Percentiles rank a stretch among this genome's conserved stretches.
Conservation (phyloP, 1,284 basidiomycete genomes). For the Caloboletus firmus region DNA sequence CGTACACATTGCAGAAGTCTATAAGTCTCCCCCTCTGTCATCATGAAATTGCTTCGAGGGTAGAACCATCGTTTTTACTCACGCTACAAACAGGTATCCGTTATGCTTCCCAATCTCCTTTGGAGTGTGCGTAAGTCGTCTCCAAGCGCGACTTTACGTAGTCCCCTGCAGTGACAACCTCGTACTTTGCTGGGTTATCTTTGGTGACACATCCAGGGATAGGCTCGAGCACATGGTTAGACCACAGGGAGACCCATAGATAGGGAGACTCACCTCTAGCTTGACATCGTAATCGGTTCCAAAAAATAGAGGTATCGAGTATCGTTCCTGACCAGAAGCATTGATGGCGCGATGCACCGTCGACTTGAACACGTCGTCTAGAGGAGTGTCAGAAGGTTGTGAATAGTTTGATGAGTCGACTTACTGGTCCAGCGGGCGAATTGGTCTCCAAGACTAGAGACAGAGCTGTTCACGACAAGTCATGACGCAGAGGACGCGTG, state of each 20-base stretch:
- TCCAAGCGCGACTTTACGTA: constrained; percentile 60
- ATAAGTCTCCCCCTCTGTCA: background rate
- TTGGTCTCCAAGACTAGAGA: constrained; percentile 67
- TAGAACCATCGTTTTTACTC: no score
- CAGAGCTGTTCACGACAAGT: constrained; percentile 3
- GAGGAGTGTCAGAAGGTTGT: background rate
- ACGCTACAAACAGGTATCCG: background rate
- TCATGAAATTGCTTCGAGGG: background rate
- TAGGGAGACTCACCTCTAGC: constrained; percentile 48
- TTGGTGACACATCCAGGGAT: constrained; percentile 67
- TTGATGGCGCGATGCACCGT: constrained; percentile 77
- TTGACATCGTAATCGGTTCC: constrained; percentile 64
- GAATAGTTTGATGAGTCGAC: constrained; percentile 20
- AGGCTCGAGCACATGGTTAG: constrained; percentile 43
- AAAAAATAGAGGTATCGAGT: constrained; percentile 71
- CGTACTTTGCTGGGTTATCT: constrained; percentile 63
- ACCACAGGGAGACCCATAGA: background rate
- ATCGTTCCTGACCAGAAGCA: constrained; percentile 55
- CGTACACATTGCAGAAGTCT: constrained; percentile 4
- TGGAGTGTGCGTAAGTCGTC: constrained; percentile 49
- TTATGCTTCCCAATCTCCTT: background rate
- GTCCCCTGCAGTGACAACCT: constrained; percentile 63
- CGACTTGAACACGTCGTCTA: constrained; percentile 78
- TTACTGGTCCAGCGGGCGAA: constrained; percentile 76
- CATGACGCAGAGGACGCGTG: background rate